Percentiles rank a stretch among this genome's conserved stretches.
phyloP scores from a whole-genome alignment of 2,329 filamentous ascomycete species.

The Paracoccidioides brasiliensis region DNA sequence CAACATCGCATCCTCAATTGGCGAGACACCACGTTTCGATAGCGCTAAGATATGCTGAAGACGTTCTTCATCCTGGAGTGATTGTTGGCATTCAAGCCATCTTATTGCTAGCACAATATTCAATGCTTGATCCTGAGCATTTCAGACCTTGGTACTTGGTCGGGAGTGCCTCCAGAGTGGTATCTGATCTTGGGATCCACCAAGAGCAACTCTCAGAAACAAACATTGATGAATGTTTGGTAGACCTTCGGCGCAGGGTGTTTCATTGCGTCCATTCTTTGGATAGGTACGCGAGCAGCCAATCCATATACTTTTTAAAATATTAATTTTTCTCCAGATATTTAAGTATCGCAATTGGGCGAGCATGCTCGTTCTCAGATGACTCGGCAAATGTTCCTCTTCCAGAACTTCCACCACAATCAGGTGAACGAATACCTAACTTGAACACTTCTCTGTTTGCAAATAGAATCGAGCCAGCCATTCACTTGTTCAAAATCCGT shows the following conservation, averaged over 20 bases:
- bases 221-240: constrained; percentile 50
- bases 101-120: constrained; percentile 74
- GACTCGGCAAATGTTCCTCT: constrained; percentile 72
- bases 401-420: constrained; percentile 41
- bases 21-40: constrained; percentile 48
- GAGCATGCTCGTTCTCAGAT: constrained; percentile 88
- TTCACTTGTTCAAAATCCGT: constrained; percentile 71
- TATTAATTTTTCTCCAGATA: constrained; percentile 41
- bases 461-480: constrained; percentile 53
- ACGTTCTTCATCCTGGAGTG: constrained; percentile 73
- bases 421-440: constrained; percentile 14
- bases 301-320: not conserved
- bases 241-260: constrained; percentile 68
- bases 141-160: constrained; percentile 93
- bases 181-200: constrained; percentile 82
- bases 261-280: constrained; percentile 87
- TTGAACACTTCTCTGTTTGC: constrained; percentile 35
- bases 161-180: constrained; percentile 74
- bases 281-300: constrained; percentile 50
- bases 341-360: constrained; percentile 75
- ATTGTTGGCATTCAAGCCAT: constrained; percentile 77
- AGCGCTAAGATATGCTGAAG: constrained; percentile 66
- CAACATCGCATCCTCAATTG: constrained; percentile 55
- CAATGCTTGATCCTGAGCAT: constrained; percentile 76
- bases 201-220: constrained; percentile 71